Conservation (phyloP, 306 rosid genomes). For the Gastrolobium villosum region DNA sequence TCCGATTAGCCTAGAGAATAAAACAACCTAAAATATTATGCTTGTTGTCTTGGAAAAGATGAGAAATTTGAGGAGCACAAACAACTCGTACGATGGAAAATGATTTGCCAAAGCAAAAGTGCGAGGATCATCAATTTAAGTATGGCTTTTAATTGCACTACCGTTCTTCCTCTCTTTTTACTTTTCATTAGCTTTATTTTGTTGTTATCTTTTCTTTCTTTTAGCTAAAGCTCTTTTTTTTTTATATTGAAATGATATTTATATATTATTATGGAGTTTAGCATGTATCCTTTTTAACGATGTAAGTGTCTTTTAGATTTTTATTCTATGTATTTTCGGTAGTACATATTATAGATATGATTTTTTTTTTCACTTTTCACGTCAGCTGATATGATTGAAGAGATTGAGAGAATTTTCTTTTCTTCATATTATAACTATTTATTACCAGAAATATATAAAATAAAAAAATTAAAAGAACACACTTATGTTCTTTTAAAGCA, state of each 20-base stretch:
- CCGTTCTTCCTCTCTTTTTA: not conserved
- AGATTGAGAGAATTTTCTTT: no score
- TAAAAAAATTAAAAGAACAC: no score
- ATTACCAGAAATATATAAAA: no score
- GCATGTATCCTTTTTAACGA: no score
- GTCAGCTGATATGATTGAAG: no score
- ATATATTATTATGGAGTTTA: no score
- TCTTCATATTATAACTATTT: no score
- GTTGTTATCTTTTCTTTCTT: not conserved
- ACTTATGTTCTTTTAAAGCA: no score
- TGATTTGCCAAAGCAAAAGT: not conserved
- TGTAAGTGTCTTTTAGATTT: no score
- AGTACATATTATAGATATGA: no score
- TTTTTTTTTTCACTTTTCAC: no score
- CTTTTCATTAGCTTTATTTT: not conserved
- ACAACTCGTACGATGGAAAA: not conserved
- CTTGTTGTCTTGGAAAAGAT: not conserved
- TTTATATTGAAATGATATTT: not conserved
- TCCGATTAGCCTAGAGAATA: not conserved
- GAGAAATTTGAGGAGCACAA: not conserved
- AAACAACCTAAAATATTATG: not conserved
- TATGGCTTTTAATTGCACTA: not conserved
- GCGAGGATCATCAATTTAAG: not conserved
- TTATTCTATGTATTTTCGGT: no score
- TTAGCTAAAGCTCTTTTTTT: not conserved